These are phyloP conservation scores for Botrytis fragariae DNA, from an alignment of 2,329 filamentous ascomycete species.

Conservation along the genomic window DNA sequence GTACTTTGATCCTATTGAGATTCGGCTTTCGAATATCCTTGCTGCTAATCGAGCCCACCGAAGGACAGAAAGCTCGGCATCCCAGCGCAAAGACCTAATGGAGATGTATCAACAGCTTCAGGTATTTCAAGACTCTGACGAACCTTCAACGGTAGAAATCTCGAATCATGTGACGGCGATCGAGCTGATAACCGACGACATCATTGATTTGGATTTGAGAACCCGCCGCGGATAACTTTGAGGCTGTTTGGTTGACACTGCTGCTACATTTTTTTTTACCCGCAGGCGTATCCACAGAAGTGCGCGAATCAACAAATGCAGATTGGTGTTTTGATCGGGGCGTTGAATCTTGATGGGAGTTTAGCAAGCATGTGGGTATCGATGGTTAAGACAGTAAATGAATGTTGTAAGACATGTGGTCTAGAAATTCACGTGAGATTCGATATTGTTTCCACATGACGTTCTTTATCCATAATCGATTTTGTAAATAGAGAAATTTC, in stretches of 20 bases:
- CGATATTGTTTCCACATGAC: not conserved
- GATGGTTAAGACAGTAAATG: not conserved
- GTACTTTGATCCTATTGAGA: not conserved
- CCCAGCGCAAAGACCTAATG: not conserved
- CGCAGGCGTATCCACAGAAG: not conserved
- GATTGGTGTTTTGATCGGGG: not conserved
- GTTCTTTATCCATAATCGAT: not conserved
- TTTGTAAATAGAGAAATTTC: not conserved
- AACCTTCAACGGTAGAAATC: too few species aligned
- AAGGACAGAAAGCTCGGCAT: not conserved
- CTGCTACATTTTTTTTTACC: rapidly evolving
- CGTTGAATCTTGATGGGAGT: not conserved
- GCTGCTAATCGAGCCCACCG: not conserved
- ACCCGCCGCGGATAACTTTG: not conserved
- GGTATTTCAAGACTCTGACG: not conserved
- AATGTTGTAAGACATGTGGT: not conserved
- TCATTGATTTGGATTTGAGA: not conserved
- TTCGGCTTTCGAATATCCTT: not conserved
- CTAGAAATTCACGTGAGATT: not conserved
- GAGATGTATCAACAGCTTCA: not conserved
- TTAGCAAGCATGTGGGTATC: not conserved
- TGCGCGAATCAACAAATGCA: not conserved
- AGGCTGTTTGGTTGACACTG: not conserved
- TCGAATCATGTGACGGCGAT: not conserved
- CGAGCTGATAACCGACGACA: not conserved